Evolutionary conservation across 139 green algal genomes (phyloP).

Genomic region (Tetradesmus obliquus): DNA sequence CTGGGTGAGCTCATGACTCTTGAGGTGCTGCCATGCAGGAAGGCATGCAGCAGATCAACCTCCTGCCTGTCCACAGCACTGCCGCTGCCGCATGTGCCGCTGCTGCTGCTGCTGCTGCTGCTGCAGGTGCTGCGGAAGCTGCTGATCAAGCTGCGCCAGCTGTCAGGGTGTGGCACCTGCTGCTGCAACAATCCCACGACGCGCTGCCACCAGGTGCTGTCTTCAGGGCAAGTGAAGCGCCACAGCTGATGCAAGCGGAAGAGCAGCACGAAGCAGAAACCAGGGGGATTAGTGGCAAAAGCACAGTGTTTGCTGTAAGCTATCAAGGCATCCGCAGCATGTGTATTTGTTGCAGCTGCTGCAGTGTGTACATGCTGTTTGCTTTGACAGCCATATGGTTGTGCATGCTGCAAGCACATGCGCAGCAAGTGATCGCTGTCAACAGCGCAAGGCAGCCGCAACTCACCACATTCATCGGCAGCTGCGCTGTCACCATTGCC

Average conservation of each 20-base stretch:
- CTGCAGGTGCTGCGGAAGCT: constrained; percentile 20
- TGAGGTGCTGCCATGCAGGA: neutral
- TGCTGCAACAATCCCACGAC: constrained; percentile 52
- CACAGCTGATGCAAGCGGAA: constrained; percentile 21
- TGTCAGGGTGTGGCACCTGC: constrained; percentile 49
- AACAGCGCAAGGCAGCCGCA: neutral
- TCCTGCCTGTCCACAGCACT: neutral
- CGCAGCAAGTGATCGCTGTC: too few species aligned
- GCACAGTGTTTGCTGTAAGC: too few species aligned
- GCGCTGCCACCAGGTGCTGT: constrained; percentile 58
- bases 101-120: neutral
- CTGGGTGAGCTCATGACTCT: neutral
- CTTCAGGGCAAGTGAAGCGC: neutral
- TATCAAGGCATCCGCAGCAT: neutral
- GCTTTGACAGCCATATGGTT: too few species aligned
- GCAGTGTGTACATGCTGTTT: neutral
- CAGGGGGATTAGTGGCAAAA: neutral
- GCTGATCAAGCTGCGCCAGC: constrained; percentile 21
- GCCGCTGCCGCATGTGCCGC: neutral
- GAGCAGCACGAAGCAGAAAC: neutral
- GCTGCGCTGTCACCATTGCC: constrained; percentile 29
- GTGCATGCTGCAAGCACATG: neutral
- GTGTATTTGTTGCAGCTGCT: neutral
- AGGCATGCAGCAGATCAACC: neutral
- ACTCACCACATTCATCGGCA: constrained; percentile 37